A percentile compares a stretch with the other conserved stretches of the same genome.
phyloP scores from a whole-genome alignment of 495 filamentous ascomycete genomes.

The Platismatia glauca region DNA sequence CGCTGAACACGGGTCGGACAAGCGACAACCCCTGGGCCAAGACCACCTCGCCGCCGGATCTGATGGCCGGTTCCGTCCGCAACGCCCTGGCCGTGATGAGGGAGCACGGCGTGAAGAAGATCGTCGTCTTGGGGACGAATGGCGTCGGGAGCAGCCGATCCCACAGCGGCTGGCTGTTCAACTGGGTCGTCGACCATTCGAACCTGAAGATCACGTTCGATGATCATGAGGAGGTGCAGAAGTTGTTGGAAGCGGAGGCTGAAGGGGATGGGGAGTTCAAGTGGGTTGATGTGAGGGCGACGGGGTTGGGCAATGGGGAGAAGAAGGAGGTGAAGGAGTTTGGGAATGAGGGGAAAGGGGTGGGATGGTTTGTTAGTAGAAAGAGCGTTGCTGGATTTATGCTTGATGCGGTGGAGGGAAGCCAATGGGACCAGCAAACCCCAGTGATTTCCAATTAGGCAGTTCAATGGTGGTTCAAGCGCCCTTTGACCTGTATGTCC shows the following conservation, averaged over 20 bases:
- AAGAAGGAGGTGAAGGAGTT: slow-evolving; percentile 28
- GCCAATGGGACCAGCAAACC: slow-evolving; percentile 26
- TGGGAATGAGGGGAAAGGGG: slow-evolving; percentile 27
- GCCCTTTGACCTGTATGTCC: no score
- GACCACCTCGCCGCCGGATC: slow-evolving; percentile 4
- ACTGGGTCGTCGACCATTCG: slow-evolving; percentile 27
- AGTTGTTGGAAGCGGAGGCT: slow-evolving; percentile 3
- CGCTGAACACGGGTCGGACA: slow-evolving; percentile 12
- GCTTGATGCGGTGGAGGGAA: slow-evolving; percentile 34
- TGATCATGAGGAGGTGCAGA: slow-evolving; percentile 27
- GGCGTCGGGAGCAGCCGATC: slow-evolving; percentile 30
- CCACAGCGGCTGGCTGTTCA: slow-evolving; percentile 30
- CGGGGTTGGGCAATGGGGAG: slow-evolving; percentile 29
- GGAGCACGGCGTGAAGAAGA: slow-evolving; percentile 28
- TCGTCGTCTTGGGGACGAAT: slow-evolving; percentile 34
- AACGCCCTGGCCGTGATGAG: slow-evolving; percentile 34
- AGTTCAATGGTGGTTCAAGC: no score
- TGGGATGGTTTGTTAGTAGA: slow-evolving; percentile 9
- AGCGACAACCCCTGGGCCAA: slow-evolving; percentile 14
- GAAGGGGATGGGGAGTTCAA: slow-evolving; percentile 21
- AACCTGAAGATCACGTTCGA: slow-evolving; percentile 27
- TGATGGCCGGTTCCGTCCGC: slow-evolving; percentile 25
- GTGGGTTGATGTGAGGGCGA: slow-evolving; percentile 32
- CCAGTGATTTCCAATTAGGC: slow-evolving; percentile 15
- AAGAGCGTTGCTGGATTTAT: slow-evolving; percentile 34